These are phyloP conservation scores for Pseudogymnoascus sp. DNA, from an alignment of 2,329 filamentous ascomycete species.

Conservation along the genomic window DNA sequence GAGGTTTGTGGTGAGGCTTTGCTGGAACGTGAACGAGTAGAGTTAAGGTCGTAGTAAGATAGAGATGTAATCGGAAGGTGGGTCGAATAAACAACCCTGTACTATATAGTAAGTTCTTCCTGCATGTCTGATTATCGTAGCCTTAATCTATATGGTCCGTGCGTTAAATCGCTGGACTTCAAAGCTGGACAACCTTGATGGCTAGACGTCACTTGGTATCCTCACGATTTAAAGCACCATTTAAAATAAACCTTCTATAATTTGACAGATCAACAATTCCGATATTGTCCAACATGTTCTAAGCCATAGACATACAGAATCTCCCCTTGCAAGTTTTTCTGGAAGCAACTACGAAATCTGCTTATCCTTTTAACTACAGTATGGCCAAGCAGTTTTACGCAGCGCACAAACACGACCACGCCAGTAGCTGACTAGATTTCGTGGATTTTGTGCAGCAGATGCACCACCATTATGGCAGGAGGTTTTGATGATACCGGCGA, in stretches of 20 bases:
- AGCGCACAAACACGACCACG: not conserved
- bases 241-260: not conserved
- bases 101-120: not conserved
- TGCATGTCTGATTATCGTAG: not conserved
- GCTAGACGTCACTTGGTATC: not conserved
- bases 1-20: not conserved
- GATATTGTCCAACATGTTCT: not conserved
- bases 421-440: not conserved
- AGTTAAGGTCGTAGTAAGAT: not conserved
- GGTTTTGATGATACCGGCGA: not conserved
- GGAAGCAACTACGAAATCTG: not conserved
- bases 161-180: not conserved
- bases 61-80: not conserved
- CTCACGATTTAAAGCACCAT: not conserved
- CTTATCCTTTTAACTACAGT: not conserved
- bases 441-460: not conserved
- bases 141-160: not conserved
- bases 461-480: not conserved
- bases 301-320: not conserved
- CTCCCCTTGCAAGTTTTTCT: not conserved
- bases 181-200: constrained; percentile 3
- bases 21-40: not conserved
- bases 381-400: not conserved
- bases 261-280: not conserved
- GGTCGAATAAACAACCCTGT: not conserved